Conservation (phyloP, 2,329 filamentous ascomycete genomes). For the Pseudocercospora vitis region DNA sequence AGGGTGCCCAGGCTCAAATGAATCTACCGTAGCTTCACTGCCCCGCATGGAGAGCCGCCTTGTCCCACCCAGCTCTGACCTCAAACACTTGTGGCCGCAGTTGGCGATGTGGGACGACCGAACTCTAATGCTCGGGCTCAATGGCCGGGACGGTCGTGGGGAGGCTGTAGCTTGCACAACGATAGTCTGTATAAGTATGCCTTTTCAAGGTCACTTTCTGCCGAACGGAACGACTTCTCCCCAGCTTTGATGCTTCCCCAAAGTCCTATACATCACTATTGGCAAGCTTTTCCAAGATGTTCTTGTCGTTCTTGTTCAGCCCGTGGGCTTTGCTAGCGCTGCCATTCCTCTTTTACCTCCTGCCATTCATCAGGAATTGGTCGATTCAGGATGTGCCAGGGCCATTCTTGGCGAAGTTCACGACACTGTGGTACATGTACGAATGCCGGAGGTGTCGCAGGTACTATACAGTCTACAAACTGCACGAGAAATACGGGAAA, state of each 20-base stretch:
- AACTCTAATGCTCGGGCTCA: constrained; percentile 14
- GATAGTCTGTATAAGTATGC: constrained; percentile 7
- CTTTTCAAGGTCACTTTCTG: not conserved
- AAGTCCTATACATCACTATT: too few relatives aligned
- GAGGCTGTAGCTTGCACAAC: constrained; percentile 1
- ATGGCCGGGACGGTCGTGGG: constrained; percentile 1
- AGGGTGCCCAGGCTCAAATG: too few relatives aligned
- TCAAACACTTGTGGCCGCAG: not conserved
- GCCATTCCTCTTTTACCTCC: constrained; percentile 57
- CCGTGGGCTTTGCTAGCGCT: constrained; percentile 51
- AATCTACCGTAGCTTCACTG: too few relatives aligned
- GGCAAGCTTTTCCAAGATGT: constrained; percentile 35
- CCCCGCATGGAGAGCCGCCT: constrained; percentile 6
- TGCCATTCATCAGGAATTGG: constrained; percentile 61
- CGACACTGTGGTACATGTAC: constrained; percentile 76
- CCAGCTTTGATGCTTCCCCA: too few relatives aligned
- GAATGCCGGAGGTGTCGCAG: constrained; percentile 60
- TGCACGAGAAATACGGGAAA: constrained; percentile 75
- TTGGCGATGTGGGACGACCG: constrained; percentile 15
- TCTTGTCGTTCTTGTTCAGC: constrained; percentile 44
- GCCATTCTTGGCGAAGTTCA: constrained; percentile 66
- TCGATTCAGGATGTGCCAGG: constrained; percentile 58
- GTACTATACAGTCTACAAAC: constrained; percentile 62
- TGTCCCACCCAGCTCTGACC: not conserved
- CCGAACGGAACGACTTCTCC: too few relatives aligned